Evolutionary conservation across 495 filamentous ascomycete genomes (phyloP), one percentile per base, ranked within the genome.

Genomic region (Penicillium egyptiacum): DNA sequence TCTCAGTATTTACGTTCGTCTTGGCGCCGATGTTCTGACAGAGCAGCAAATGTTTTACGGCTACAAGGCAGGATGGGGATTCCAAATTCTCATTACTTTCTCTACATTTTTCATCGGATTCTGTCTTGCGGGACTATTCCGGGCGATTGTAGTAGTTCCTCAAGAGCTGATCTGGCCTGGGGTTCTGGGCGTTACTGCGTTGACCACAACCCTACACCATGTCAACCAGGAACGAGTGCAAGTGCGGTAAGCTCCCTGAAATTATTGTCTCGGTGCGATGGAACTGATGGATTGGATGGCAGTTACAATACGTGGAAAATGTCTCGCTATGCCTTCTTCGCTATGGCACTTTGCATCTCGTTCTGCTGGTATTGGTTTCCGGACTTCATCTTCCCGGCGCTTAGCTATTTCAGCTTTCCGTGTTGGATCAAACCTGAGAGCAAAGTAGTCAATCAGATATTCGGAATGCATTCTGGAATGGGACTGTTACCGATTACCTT

Each of bases 101-200:
- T 67, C 72, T 1, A 81, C 78, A 10, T 79, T 81, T 60, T 71
- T 81, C 41, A 73, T 81, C 31, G 81, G 81, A 10, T 82, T 81
- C 40, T 75, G 76, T 31, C 67, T 82, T 39, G 78, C 81, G 19
- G 81, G 81, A 0, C 47, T 82, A 74, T 60, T 86, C 3, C 79
- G 88, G n/a, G 79, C 86, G 22, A 88, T 88, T 64, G 75, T 93
- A n/a, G 90, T 95, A 16, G 79, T 85, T 10, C 90, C 91, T 4
- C 79, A 81, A 30, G 87, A 88, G 41, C 89, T 96, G 82, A 89
- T 95, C 37, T 96, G 91, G 91, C 91, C 91, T 0, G 85, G 85
- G 22, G 91, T 90, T 5, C 76, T 96, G 46, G 86, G 90, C 76
- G 88, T 87, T 20, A 87, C 89, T 5, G 84, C 90, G 49, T 89